A percentile compares a stretch with the other conserved stretches of the same genome.
These are phyloP conservation scores for Xylariomycetidae sp. DNA, from an alignment of 2,329 filamentous ascomycete genomes.

Conservation along the genomic window DNA sequence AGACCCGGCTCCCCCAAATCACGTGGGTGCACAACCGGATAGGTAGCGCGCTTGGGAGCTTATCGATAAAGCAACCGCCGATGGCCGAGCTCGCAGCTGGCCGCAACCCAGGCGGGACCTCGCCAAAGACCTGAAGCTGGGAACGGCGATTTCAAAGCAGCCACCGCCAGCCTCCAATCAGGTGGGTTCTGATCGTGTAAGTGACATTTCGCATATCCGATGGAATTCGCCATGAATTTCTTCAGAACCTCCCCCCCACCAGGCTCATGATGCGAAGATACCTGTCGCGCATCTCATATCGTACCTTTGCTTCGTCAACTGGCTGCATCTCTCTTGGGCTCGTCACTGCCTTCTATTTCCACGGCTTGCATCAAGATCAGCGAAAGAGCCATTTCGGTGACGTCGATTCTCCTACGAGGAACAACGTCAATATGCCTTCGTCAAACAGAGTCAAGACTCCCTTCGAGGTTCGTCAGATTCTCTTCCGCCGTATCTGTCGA, in stretches of 20 bases:
- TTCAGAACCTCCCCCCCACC: slow-evolving; percentile 5
- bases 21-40: no score
- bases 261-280: slow-evolving; percentile 20
- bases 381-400: slow-evolving; percentile 9
- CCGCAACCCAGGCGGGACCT: slow-evolving; percentile 5
- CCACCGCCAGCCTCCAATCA: slow-evolving; percentile 14
- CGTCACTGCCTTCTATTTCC: slow-evolving; percentile 19
- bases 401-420: slow-evolving; percentile 3
- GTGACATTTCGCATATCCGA: slow-evolving; percentile 14
- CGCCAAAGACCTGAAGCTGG: slow-evolving; percentile 7
- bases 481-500: neutral
- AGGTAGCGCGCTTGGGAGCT: no score
- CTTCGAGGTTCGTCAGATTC: slow-evolving; percentile 25
- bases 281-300: slow-evolving; percentile 18
- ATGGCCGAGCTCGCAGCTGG: slow-evolving; percentile 8
- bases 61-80: slow-evolving; percentile 15
- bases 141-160: slow-evolving; percentile 35
- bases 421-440: slow-evolving; percentile 21
- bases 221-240: slow-evolving; percentile 8
- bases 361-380: slow-evolving; percentile 15
- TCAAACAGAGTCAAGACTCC: slow-evolving; percentile 27
- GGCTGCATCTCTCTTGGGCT: slow-evolving; percentile 17
- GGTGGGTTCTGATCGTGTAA: slow-evolving; percentile 20
- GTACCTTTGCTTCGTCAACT: slow-evolving; percentile 17
- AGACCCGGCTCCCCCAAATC: slow-evolving; percentile 7